Evolutionary conservation across 208 protist species (phyloP).

Genomic region (Crithidia bombi): DNA sequence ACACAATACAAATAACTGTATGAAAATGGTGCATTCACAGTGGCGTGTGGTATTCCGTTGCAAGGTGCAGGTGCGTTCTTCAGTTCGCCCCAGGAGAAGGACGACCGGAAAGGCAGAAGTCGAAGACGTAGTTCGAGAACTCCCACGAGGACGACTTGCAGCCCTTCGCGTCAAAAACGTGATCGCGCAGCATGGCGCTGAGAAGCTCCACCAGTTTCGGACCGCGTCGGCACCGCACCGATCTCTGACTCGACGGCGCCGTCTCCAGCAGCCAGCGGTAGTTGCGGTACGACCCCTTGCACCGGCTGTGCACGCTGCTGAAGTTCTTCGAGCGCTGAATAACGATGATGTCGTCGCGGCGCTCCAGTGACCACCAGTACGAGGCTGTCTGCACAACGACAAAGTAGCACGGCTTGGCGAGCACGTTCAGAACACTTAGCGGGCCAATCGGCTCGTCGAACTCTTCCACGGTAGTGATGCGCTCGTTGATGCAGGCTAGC

Average conservation of each 20-base stretch:
- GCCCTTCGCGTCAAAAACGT: constrained; percentile 32
- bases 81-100: too few relatives aligned
- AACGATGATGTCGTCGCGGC: constrained; percentile 45
- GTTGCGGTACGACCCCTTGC: constrained; percentile 49
- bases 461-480: constrained; percentile 44
- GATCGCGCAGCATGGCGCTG: constrained; percentile 26
- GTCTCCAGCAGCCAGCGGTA: constrained; percentile 42
- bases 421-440: constrained; percentile 30
- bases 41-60: too few relatives aligned
- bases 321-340: constrained; percentile 63
- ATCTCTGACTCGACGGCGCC: constrained; percentile 34
- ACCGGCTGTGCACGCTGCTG: constrained; percentile 55
- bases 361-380: constrained; percentile 71
- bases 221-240: constrained; percentile 18
- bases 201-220: constrained; percentile 22
- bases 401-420: constrained; percentile 38
- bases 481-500: constrained; percentile 43
- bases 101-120: constrained; percentile 19
- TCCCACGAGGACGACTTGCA: constrained; percentile 32
- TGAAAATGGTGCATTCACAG: too few relatives aligned
- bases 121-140: constrained; percentile 38
- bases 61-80: too few relatives aligned
- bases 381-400: constrained; percentile 52
- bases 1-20: too few relatives aligned
- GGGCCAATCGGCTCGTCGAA: constrained; percentile 43